Conservation (phyloP, 2,329 filamentous ascomycete species). For the Colletotrichum nymphaeae region DNA sequence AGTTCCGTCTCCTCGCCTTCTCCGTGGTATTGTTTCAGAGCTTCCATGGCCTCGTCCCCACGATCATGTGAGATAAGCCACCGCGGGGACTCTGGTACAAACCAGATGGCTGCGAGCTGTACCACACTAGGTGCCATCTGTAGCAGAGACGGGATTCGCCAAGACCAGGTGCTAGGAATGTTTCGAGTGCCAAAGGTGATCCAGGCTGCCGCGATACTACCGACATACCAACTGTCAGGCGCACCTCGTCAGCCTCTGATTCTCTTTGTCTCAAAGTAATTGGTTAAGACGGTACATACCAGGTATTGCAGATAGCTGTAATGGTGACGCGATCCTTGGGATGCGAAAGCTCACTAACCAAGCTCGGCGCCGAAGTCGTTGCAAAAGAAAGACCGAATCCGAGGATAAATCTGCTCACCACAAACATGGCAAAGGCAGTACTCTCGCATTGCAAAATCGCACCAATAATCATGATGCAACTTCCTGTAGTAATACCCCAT, state of each 20-base stretch:
- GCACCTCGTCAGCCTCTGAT: not conserved
- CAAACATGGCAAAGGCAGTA: slow-evolving; percentile 57
- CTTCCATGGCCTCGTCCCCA: slow-evolving; percentile 61
- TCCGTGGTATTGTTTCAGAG: slow-evolving; percentile 67
- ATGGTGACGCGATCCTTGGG: slow-evolving; percentile 64
- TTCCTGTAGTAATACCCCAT: slow-evolving; percentile 45
- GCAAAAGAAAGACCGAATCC: slow-evolving; percentile 65
- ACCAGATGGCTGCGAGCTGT: slow-evolving; percentile 52
- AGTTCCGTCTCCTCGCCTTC: slow-evolving; percentile 64
- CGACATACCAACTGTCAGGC: slow-evolving; percentile 56
- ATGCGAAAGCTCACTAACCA: slow-evolving; percentile 64
- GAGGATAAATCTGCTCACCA: slow-evolving; percentile 63
- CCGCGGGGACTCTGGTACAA: slow-evolving; percentile 71
- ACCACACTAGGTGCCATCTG: slow-evolving; percentile 38
- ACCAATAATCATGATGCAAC: slow-evolving; percentile 45
- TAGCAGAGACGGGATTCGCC: slow-evolving; percentile 43
- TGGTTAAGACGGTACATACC: not conserved
- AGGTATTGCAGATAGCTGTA: slow-evolving; percentile 64
- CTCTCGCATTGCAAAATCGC: slow-evolving; percentile 44
- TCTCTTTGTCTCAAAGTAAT: not conserved
- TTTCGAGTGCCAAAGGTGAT: slow-evolving; percentile 56
- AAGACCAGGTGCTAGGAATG: slow-evolving; percentile 51
- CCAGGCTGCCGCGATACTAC: slow-evolving; percentile 55
- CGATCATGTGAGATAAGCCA: slow-evolving; percentile 70
- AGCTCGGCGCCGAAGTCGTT: slow-evolving; percentile 60